These are phyloP conservation scores for Lophiotrema nucula DNA, from an alignment of 495 filamentous ascomycete species.

Conservation along the genomic window DNA sequence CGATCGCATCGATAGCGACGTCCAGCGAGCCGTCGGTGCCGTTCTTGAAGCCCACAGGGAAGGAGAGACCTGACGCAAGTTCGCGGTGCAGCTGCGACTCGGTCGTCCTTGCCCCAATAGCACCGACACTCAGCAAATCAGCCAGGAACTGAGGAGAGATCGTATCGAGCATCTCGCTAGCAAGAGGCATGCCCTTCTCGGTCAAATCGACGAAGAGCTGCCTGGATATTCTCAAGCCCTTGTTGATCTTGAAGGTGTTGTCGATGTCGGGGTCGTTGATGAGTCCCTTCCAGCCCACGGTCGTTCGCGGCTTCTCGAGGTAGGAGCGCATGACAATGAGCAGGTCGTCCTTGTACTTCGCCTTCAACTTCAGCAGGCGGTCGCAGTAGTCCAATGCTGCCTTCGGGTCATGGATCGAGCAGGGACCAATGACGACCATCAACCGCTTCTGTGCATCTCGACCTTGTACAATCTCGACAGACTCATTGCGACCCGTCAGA, in stretches of 20 bases:
- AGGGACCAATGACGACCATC: conserved; percentile 91
- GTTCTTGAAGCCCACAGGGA: conserved; percentile 99
- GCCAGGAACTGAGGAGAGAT: conserved; percentile 98
- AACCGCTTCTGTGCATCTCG: conserved; percentile 73
- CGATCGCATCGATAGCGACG: conserved; percentile 95
- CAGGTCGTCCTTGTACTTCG: conserved; percentile 86
- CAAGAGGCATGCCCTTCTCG: conserved; percentile 93
- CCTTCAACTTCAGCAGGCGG: conserved; percentile 73
- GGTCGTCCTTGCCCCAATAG: conserved; percentile 92
- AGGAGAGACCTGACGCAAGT: conserved; percentile 87
- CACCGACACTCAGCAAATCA: conserved; percentile 88
- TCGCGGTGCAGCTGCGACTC: conserved; percentile 96
- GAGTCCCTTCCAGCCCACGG: conserved; percentile 97
- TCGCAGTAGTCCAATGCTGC: conserved; percentile 94
- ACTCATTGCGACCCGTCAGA: conserved; percentile 74
- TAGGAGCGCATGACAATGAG: conserved; percentile 97
- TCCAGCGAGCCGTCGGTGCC: conserved; percentile 90
- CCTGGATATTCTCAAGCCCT: conserved; percentile 81
- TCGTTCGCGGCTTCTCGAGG: conserved; percentile 97
- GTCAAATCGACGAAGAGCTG: conserved; percentile 96
- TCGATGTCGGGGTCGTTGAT: conserved; percentile 99
- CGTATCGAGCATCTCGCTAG: conserved; percentile 97
- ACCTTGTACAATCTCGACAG: conserved; percentile 75
- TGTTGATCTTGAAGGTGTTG: conserved; percentile 98
- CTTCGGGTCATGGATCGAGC: conserved; percentile 93